These are phyloP conservation scores for Mycena crocata DNA, from an alignment of 768 basidiomycete genomes.

Conservation along the genomic window DNA sequence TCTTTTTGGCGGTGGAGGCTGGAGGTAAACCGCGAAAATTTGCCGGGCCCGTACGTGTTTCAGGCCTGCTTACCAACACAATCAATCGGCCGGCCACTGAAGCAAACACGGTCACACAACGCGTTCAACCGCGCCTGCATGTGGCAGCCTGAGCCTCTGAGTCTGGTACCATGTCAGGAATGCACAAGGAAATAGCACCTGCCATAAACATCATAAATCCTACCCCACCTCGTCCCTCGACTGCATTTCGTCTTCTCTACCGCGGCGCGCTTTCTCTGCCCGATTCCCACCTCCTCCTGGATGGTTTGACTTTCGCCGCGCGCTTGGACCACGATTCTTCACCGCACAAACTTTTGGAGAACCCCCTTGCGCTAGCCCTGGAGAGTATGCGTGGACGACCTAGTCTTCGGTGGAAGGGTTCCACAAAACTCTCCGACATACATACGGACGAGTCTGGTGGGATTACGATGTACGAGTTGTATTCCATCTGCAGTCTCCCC, in stretches of 20 bases:
- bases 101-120: neutral
- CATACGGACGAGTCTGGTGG: slow-evolving; percentile 70
- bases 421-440: slow-evolving; percentile 62
- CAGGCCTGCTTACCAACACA: too few relatives aligned
- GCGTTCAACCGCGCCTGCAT: neutral
- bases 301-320: slow-evolving; percentile 78
- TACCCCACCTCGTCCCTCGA: slow-evolving; percentile 35
- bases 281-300: slow-evolving; percentile 77
- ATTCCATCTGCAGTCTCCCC: slow-evolving; percentile 5
- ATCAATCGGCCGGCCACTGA: too few relatives aligned
- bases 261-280: slow-evolving; percentile 80
- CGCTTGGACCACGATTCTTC: slow-evolving; percentile 55
- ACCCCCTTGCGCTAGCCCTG: slow-evolving; percentile 76
- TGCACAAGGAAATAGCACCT: neutral
- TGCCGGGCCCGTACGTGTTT: too few relatives aligned
- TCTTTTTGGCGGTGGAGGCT: neutral
- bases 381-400: slow-evolving; percentile 86
- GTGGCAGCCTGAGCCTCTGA: neutral
- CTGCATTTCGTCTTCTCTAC: slow-evolving; percentile 71
- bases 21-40: neutral
- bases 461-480: slow-evolving; percentile 48
- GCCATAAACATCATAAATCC: slow-evolving; percentile 31
- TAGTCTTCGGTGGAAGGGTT: slow-evolving; percentile 68
- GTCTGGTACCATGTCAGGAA: neutral
- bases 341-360: slow-evolving; percentile 64